A percentile compares a stretch with the other conserved stretches of the same genome.
Conservation (phyloP, 2,329 filamentous ascomycete species). For the Calonectria multiphialidica region DNA sequence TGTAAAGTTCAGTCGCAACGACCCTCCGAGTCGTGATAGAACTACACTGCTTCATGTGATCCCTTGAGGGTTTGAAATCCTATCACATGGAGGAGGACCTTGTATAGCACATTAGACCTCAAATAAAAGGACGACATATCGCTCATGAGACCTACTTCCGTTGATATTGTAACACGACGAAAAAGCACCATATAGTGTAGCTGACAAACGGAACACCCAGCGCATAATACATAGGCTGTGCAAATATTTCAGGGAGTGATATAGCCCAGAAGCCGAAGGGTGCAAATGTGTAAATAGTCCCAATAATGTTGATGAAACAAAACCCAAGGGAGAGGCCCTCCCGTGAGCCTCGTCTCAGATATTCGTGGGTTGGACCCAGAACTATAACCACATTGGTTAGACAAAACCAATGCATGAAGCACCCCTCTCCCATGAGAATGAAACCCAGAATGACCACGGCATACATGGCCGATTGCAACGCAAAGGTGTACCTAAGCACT, state of each 20-base stretch:
- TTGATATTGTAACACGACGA: background rate
- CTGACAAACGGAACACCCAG: background rate
- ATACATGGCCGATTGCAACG: slow-evolving; percentile 2
- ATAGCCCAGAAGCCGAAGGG: slow-evolving; percentile 4
- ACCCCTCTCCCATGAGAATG: background rate
- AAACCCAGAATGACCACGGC: background rate
- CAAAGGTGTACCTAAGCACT: background rate
- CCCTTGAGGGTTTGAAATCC: too few relatives aligned
- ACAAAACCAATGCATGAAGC: slow-evolving; percentile 7
- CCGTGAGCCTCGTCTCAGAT: slow-evolving; percentile 3
- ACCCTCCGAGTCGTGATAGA: too few relatives aligned
- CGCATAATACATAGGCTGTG: background rate
- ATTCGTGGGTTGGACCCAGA: slow-evolving; percentile 5
- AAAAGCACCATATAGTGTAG: slow-evolving; percentile 4
- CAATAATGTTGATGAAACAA: slow-evolving; percentile 1
- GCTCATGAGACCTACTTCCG: too few relatives aligned
- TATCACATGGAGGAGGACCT: too few relatives aligned
- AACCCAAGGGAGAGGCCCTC: background rate
- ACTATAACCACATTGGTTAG: slow-evolving; percentile 5
- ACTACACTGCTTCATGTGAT: too few relatives aligned
- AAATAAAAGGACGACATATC: too few relatives aligned
- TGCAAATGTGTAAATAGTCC: background rate
- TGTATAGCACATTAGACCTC: too few relatives aligned
- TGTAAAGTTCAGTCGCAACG: too few relatives aligned
- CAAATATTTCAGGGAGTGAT: slow-evolving; percentile 2